A percentile compares a stretch with the other conserved stretches of the same genome.
Conservation (phyloP, 2,329 filamentous ascomycete genomes). For the Arthroderma uncinatum region DNA sequence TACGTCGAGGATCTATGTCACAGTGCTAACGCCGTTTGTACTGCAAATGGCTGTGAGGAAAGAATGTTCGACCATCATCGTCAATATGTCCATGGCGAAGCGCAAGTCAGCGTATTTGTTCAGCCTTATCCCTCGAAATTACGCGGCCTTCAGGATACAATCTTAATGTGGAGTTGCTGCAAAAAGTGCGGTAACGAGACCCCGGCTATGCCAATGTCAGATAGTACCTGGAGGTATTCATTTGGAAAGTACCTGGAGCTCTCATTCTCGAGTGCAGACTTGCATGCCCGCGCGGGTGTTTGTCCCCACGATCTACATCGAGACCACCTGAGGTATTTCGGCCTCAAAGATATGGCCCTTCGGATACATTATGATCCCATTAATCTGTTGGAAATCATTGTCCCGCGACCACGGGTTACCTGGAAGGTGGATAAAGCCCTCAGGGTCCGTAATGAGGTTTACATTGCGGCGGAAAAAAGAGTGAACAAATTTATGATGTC, state of each 20-base stretch:
- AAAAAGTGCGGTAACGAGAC: conserved; percentile 86
- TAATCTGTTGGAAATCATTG: conserved; percentile 85
- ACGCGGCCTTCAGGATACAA: conserved; percentile 57
- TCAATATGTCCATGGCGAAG: conserved; percentile 93
- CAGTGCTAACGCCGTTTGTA: conserved; percentile 64
- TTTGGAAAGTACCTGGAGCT: conserved; percentile 98
- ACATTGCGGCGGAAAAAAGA: conserved; percentile 65
- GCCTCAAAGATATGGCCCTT: conserved; percentile 71
- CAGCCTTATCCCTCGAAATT: conserved; percentile 60
- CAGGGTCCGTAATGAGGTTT: conserved; percentile 85
- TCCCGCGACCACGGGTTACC: conserved; percentile 77
- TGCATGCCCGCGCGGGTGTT: conserved; percentile 61
- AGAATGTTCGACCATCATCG: conserved; percentile 87
- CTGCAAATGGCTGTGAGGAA: conserved; percentile 72
- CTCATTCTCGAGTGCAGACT: conserved; percentile 82
- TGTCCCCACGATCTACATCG: conserved; percentile 88
- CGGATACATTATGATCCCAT: conserved; percentile 88
- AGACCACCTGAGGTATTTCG: conserved; percentile 88
- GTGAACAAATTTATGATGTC: conserved; percentile 80
- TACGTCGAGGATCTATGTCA: conserved; percentile 86
- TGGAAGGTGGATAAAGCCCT: conserved; percentile 98
- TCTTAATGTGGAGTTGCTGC: conserved; percentile 97
- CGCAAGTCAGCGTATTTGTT: conserved; percentile 82
- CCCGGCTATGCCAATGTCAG: conserved; percentile 79
- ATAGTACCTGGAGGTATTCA: conserved; percentile 93